These are phyloP conservation scores for Paraglomus brasilianum DNA, from an alignment of 192 early-diverging fungal species.

Conservation along the genomic window DNA sequence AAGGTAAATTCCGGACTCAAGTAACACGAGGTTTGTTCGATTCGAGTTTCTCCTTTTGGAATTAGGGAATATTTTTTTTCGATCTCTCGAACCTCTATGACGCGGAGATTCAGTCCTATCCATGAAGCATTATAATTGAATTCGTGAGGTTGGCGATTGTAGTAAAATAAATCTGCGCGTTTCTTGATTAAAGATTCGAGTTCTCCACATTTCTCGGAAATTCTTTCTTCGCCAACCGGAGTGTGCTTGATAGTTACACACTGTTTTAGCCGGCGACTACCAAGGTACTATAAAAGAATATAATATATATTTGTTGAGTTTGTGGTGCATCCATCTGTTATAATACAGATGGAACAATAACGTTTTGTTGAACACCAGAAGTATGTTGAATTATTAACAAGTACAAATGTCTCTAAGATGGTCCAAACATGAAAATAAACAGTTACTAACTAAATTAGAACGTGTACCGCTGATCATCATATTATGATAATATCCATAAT, in stretches of 20 bases:
- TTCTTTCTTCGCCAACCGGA: slow-evolving; percentile 47
- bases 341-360: too few species aligned
- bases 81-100: slow-evolving; percentile 67
- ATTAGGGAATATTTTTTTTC: slow-evolving; percentile 51
- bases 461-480: too few species aligned
- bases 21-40: slow-evolving; percentile 2
- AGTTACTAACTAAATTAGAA: too few species aligned
- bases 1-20: too few species aligned
- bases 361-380: too few species aligned
- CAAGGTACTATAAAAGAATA: slow-evolving; percentile 42
- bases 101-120: slow-evolving; percentile 60
- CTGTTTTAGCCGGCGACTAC: slow-evolving; percentile 63
- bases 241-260: slow-evolving; percentile 57
- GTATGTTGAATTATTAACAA: too few species aligned
- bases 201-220: slow-evolving; percentile 45
- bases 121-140: slow-evolving; percentile 52
- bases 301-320: too few species aligned
- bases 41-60: slow-evolving; percentile 33
- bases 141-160: slow-evolving; percentile 54
- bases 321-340: too few species aligned
- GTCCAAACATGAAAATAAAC: too few species aligned
- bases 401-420: too few species aligned
- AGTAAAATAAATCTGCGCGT: slow-evolving; percentile 74
- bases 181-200: slow-evolving; percentile 67
- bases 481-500: too few species aligned